Evolutionary conservation across 1,139 yeast genomes (phyloP), one percentile per base, ranked within the genome.

Genomic region (Geotrichum siamense): DNA sequence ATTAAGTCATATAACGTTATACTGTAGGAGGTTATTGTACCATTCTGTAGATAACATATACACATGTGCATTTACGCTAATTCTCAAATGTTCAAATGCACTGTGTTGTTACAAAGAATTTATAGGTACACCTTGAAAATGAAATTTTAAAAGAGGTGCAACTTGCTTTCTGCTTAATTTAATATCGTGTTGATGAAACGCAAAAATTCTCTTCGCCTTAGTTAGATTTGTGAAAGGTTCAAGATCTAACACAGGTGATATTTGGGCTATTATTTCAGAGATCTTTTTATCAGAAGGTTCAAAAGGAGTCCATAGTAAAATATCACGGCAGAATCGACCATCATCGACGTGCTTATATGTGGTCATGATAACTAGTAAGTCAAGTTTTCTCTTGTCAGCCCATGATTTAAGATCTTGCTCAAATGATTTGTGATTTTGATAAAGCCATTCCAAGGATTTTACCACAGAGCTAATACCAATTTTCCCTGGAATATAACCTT

Each of bases 381-480:
- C 83, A 32, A 85, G 64, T 0, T 63, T 51, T 23, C 70, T 64
- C 23, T 66, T 68, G 19, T 55, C 53, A 26, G 69, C 61, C 48
- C 69, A 71, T 9, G 57, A 50, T 0, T 56, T 44, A 38, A 78
- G 61, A 1, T 74, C 74, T 0, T 55, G 39, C 22, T 63, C 56
- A 21, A 80, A 64, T 17, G 69, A 67, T 1, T 62, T 56, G 37
- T 60, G 60, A 37, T 63, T 67, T 8, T 63, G 58, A 43, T 68
- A 54, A 1, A 83, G 55, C 79, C 85, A 80, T n/a, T 66, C 64
- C 34, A 81, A 63, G 0, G 87, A 70, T 58, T 76, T 79, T 1
- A 82, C 84, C 16, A 82, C 67, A 0, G 96, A 82, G 43, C 91
- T 75, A 55, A 87, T 80, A 0, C 96, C 97, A 26, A 85, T 70